phyloP scores from a whole-genome alignment of 2,329 filamentous ascomycete species.

The Fusarium sarcochroum region DNA sequence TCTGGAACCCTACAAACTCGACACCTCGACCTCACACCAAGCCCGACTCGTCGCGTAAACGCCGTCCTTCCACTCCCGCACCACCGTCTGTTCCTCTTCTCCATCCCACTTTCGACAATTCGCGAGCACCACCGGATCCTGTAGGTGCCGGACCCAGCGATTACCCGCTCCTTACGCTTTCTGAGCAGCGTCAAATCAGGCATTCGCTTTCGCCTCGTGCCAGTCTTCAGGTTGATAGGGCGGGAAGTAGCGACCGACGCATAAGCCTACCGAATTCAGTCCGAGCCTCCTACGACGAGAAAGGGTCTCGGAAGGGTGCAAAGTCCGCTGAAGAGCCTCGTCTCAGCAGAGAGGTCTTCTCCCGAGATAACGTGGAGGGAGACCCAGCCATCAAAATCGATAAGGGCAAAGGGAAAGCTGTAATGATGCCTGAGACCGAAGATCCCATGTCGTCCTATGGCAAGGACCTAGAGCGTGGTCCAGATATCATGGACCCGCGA shows the following conservation, averaged over 20 bases:
- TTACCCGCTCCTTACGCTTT: conserved; percentile 65
- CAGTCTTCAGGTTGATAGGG: conserved; percentile 67
- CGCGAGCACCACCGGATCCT: conserved; percentile 55
- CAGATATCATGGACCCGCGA: conserved; percentile 60
- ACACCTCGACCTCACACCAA: conserved; percentile 61
- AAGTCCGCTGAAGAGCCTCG: conserved; percentile 42
- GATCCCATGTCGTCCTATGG: conserved; percentile 57
- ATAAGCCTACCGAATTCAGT: conserved; percentile 68
- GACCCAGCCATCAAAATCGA: conserved; percentile 51
- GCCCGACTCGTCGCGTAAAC: conserved; percentile 50
- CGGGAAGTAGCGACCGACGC: conserved; percentile 61
- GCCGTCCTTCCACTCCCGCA: conserved; percentile 68
- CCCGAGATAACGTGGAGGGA: conserved; percentile 27
- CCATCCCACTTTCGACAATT: conserved; percentile 59
- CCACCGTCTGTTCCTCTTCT: conserved; percentile 66
- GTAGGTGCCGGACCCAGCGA: conserved; percentile 59
- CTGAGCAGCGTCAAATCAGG: conserved; percentile 64
- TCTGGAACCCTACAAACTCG: conserved; percentile 74
- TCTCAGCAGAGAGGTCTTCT: conserved; percentile 30
- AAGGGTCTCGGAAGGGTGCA: conserved; percentile 55
- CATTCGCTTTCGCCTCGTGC: conserved; percentile 60
- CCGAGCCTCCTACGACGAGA: conserved; percentile 68
- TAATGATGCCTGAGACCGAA: conserved; percentile 60
- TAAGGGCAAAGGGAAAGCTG: conserved; percentile 67
- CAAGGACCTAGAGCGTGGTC: conserved; percentile 70